Percentiles rank a stretch among this genome's conserved stretches.
Evolutionary conservation across 495 filamentous ascomycete species (phyloP).

Genomic region (Paragyromitra xinjiangensis): DNA sequence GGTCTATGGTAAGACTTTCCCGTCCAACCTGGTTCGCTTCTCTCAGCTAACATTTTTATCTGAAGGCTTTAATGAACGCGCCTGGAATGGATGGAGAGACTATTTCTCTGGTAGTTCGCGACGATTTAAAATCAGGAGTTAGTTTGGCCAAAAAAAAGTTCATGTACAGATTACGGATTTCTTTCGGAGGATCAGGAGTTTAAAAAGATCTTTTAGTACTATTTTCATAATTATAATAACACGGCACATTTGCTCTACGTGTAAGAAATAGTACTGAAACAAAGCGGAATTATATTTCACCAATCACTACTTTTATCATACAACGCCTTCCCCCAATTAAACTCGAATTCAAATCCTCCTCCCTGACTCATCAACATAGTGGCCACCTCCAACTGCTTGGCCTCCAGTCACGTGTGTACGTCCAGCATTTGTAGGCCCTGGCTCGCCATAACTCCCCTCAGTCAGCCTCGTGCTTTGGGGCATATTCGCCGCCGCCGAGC

Average conservation of each 20-base stretch:
- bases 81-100: constrained; percentile 45
- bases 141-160: not conserved
- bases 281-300: not conserved
- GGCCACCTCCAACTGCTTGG: constrained; percentile 25
- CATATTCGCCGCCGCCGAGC: not conserved
- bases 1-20: constrained; percentile 58
- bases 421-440: constrained; percentile 27
- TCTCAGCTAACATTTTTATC: not conserved
- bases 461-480: constrained; percentile 16
- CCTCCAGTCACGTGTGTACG: constrained; percentile 6
- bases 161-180: too few relatives aligned
- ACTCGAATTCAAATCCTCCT: not conserved
- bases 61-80: constrained; percentile 57
- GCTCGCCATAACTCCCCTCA: constrained; percentile 29
- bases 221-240: too few relatives aligned
- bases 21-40: not conserved
- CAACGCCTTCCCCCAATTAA: not conserved
- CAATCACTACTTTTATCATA: not conserved
- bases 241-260: not conserved
- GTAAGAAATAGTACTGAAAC: not conserved
- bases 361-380: constrained; percentile 34
- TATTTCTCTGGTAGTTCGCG: not conserved
- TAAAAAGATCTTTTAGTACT: too few relatives aligned
- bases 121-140: not conserved
- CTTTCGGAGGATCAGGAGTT: too few relatives aligned